phyloP scores from a whole-genome alignment of 495 filamentous ascomycete species.

The Daldinia caldariorum region DNA sequence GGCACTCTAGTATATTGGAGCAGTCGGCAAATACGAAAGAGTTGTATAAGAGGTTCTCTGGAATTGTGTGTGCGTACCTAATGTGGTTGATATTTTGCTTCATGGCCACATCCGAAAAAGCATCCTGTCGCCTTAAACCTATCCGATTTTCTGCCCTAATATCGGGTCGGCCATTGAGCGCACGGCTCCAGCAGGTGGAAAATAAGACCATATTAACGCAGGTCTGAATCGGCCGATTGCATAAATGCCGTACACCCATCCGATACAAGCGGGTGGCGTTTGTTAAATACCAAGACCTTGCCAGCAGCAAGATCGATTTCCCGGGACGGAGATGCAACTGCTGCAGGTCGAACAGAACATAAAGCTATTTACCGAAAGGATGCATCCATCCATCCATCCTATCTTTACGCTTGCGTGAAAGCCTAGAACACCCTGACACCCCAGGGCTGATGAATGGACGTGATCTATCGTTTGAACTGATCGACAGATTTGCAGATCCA shows the following conservation, averaged over 20 bases:
- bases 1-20: constrained; percentile 38
- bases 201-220: constrained; percentile 37
- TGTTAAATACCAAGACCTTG: constrained; percentile 34
- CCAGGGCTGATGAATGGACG: constrained; percentile 40
- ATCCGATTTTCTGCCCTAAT: constrained; percentile 35
- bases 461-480: constrained; percentile 39
- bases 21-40: constrained; percentile 43
- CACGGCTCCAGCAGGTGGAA: constrained; percentile 35
- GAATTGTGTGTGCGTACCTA: constrained; percentile 4
- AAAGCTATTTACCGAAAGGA: constrained; percentile 25
- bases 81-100: constrained; percentile 25
- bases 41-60: constrained; percentile 12
- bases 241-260: constrained; percentile 42
- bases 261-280: constrained; percentile 40
- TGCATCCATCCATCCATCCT: constrained; percentile 22
- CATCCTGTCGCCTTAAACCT: constrained; percentile 37
- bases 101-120: constrained; percentile 41
- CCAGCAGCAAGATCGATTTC: constrained; percentile 19
- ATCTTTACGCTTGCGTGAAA: constrained; percentile 19
- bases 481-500: constrained; percentile 45
- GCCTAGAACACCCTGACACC: constrained; percentile 40
- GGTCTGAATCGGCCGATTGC: constrained; percentile 46
- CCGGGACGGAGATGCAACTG: constrained; percentile 32
- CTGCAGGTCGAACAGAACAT: constrained; percentile 20
- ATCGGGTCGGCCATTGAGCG: constrained; percentile 37